These are phyloP conservation scores for Firmiana major DNA, from an alignment of 345 rosid species.

Conservation along the genomic window DNA sequence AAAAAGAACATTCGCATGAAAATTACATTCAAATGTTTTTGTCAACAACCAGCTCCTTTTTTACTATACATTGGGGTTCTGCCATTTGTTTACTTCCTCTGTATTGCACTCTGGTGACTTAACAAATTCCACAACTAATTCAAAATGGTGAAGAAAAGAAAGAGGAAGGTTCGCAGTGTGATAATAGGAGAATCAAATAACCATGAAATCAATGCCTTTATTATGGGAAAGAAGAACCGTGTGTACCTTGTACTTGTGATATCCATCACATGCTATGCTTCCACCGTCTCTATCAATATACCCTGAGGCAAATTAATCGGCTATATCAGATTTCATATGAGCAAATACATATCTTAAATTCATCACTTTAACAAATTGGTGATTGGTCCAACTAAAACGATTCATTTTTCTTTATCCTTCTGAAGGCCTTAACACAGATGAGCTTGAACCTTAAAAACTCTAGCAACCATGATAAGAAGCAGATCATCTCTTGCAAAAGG, in stretches of 20 bases:
- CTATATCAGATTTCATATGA: neutral
- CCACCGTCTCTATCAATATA: slow-evolving; percentile 28
- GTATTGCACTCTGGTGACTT: no score
- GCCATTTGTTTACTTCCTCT: neutral
- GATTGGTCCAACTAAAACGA: no score
- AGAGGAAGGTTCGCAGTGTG: neutral
- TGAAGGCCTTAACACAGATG: no score
- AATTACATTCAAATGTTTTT: no score
- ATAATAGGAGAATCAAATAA: neutral
- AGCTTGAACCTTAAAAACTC: no score
- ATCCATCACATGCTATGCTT: slow-evolving; percentile 45
- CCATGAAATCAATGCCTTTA: neutral
- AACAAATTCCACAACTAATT: neutral
- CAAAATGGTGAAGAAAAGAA: neutral
- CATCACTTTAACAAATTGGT: no score
- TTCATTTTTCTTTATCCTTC: no score
- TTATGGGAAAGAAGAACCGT: neutral
- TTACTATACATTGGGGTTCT: neutral
- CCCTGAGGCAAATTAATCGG: slow-evolving; percentile 16
- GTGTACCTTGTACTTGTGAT: slow-evolving; percentile 52
- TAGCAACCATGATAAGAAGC: no score
- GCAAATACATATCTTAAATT: neutral
- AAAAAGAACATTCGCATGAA: no score
- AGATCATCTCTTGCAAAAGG: no score
- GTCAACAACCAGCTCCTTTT: neutral